These are phyloP conservation scores for Moesziomyces antarcticus DNA, from an alignment of 1,284 basidiomycete genomes.

Conservation along the genomic window DNA sequence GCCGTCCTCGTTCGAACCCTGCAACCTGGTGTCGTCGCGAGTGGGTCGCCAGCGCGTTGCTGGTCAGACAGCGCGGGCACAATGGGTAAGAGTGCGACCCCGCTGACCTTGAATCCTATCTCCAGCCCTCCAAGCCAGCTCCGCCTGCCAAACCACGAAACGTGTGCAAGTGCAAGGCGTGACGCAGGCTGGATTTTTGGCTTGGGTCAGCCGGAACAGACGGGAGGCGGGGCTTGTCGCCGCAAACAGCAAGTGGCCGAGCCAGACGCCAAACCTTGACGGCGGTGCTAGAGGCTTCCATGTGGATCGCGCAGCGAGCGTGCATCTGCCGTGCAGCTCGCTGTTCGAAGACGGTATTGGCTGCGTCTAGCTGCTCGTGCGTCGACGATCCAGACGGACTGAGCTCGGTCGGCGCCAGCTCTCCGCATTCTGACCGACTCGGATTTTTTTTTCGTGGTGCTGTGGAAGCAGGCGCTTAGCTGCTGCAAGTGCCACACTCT, in stretches of 20 bases:
- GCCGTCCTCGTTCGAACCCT: too few species aligned
- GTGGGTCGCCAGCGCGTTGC: too few species aligned
- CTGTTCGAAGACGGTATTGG: not conserved
- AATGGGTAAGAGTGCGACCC: too few species aligned
- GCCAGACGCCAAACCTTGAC: too few species aligned
- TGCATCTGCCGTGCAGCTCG: not conserved
- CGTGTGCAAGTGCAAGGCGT: too few species aligned
- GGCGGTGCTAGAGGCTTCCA: not conserved
- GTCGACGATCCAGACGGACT: not conserved
- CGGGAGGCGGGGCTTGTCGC: not conserved
- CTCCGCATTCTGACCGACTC: not conserved
- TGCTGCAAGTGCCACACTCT: not conserved
- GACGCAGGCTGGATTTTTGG: too few species aligned
- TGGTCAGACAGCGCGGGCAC: too few species aligned
- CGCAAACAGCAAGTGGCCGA: not conserved
- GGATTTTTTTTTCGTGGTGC: not conserved
- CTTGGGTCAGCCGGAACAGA: not conserved
- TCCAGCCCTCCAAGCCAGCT: not conserved
- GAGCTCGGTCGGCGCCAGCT: not conserved
- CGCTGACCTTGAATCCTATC: too few species aligned
- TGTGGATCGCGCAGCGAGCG: not conserved
- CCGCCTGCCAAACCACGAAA: not conserved
- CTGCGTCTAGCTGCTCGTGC: not conserved
- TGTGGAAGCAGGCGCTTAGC: not conserved
- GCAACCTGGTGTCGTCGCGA: too few species aligned